These are phyloP conservation scores for Dendryphion nanum DNA, from an alignment of 2,329 filamentous ascomycete species.

Conservation along the genomic window DNA sequence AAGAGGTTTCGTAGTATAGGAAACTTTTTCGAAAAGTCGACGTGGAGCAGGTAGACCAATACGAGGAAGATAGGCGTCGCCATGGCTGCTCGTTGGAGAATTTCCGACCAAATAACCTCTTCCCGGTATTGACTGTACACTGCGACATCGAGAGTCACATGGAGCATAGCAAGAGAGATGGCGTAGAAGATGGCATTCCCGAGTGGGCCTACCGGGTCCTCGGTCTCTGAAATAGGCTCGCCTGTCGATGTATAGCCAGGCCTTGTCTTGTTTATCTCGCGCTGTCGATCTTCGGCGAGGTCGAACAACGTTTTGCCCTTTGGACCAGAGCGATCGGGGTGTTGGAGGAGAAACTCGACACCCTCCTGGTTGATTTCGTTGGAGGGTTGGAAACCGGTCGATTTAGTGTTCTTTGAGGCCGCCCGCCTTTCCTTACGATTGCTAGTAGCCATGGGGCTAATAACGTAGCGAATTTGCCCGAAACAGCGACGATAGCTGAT, in stretches of 20 bases:
- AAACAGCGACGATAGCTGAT: no score
- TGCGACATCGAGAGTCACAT: constrained; percentile 76
- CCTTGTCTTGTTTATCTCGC: constrained; percentile 44
- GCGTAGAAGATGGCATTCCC: constrained; percentile 51
- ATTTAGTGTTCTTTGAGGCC: constrained; percentile 32
- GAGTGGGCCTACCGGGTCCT: constrained; percentile 45
- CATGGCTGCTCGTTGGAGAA: constrained; percentile 52
- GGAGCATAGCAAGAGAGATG: constrained; percentile 65
- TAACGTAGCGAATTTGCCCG: no score
- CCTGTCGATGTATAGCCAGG: constrained; percentile 47
- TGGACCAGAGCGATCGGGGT: constrained; percentile 66
- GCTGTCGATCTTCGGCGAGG: constrained; percentile 62
- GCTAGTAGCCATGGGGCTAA: constrained; percentile 25
- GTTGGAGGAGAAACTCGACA: constrained; percentile 60
- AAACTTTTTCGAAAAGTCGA: constrained; percentile 42
- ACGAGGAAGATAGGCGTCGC: constrained; percentile 46
- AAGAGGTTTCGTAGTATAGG: constrained; percentile 48
- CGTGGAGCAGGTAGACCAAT: constrained; percentile 45
- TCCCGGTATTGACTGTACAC: constrained; percentile 77
- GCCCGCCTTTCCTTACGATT: constrained; percentile 50
- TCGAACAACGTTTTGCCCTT: constrained; percentile 70
- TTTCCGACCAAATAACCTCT: constrained; percentile 59
- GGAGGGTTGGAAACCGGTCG: constrained; percentile 38
- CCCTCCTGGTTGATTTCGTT: constrained; percentile 42
- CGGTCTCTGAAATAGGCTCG: constrained; percentile 34